Evolutionary conservation across 306 rosid genomes (phyloP).

Genomic region (Trichosanthes cucumerina): DNA sequence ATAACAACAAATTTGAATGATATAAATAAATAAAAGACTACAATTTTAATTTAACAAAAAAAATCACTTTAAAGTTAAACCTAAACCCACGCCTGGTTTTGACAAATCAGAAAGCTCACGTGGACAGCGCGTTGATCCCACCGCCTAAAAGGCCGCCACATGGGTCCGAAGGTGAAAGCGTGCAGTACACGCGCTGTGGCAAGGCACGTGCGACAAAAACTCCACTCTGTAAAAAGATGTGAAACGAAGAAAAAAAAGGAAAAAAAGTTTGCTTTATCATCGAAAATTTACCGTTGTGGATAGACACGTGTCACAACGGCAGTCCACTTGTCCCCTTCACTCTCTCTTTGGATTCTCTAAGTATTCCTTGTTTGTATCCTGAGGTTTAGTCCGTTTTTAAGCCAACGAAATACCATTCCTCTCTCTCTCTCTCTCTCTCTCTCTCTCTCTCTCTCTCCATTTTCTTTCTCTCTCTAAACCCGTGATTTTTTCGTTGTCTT

Average conservation of each 20-base stretch:
- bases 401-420: slow-evolving; percentile 21
- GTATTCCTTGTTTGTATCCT: slow-evolving; percentile 30
- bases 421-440: background rate
- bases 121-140: background rate
- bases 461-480: slow-evolving; percentile 14
- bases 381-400: slow-evolving; percentile 4
- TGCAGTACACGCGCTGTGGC: background rate
- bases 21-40: too few relatives aligned
- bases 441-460: background rate
- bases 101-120: background rate
- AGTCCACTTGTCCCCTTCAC: slow-evolving; percentile 43
- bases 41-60: too few relatives aligned
- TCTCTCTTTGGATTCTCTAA: slow-evolving; percentile 46
- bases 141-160: background rate
- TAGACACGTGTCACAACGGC: slow-evolving; percentile 35
- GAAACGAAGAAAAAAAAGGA: background rate
- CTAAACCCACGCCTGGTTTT: background rate
- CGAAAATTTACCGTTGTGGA: slow-evolving; percentile 50
- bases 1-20: too few relatives aligned
- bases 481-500: slow-evolving; percentile 20
- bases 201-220: slow-evolving; percentile 15
- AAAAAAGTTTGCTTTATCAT: slow-evolving; percentile 10
- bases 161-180: background rate
- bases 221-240: slow-evolving; percentile 1
- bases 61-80: too few relatives aligned